Evolutionary conservation across 2,329 filamentous ascomycete species (phyloP), one percentile per base, ranked within the genome.

Genomic region (Pleurostoma richardsiae): DNA sequence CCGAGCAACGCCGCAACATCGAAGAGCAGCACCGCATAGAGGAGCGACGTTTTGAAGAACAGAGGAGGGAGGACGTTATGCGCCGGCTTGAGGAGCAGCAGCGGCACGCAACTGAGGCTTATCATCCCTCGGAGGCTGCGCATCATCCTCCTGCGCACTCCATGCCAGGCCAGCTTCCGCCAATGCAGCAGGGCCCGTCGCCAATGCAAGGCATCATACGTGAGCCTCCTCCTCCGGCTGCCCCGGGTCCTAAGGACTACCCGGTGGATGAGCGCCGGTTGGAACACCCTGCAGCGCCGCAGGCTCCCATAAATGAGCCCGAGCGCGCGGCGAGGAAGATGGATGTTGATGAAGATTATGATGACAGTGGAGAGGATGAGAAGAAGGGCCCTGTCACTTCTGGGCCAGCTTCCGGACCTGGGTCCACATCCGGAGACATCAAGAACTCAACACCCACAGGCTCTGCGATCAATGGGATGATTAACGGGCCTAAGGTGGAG

Each of bases 271-370:
- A 90, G 49, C 73, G 77, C 8, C 67, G 75, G 43, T 64, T 71
- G 46, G 74, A 78, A 30, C 71, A 73, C 36, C 61, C 70, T 27
- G 61, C 68, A 26, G 61, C 68, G 38, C 57, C 72, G 29, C 71
- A 73, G 30, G 68, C 78, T 29, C 66, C 76, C 3, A 66, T 75
- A 19, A 84, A 83, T 48, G 92, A 97, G 69, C 88, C 90, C 7
- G 83, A 87, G 64, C 73, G 83, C 45, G 90, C 94, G 31, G 90
- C 90, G 26, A 80, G 94, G 27, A 95, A 95, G 67, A 95, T 99
- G 82, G 92, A 97, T 5, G 88, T 97, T 26, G 91, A 99, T 56
- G 94, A 99, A 64, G 88, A 97, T 63, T 97, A 99, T 59, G 92
- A 97, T 63, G 92, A 97, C 59, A 92, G 91, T 48, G 89, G 82